A percentile compares a stretch with the other conserved stretches of the same genome.
phyloP scores from a whole-genome alignment of 768 basidiomycete species.

The Suillus brevipes region DNA sequence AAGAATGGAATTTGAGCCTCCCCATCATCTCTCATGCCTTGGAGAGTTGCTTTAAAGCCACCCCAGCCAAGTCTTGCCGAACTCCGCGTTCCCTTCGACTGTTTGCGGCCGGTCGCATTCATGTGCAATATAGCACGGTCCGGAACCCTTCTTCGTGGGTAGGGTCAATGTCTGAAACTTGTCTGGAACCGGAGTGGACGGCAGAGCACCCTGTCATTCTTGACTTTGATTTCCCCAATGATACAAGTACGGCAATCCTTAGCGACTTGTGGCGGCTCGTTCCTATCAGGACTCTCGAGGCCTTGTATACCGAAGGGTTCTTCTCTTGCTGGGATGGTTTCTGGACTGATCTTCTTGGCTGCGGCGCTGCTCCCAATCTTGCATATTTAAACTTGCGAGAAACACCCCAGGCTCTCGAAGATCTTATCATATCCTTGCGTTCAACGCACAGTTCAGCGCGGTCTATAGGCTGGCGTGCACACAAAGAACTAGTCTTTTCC shows the following conservation, averaged over 20 bases:
- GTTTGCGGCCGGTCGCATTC: not conserved
- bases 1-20: not conserved
- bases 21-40: not conserved
- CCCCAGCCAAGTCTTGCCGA: not conserved
- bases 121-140: not conserved
- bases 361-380: not conserved
- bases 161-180: not conserved
- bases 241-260: not conserved
- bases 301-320: not conserved
- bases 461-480: not conserved
- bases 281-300: not conserved
- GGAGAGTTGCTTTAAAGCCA: not conserved
- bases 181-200: not conserved
- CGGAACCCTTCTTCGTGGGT: not conserved
- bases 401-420: not conserved
- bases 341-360: not conserved
- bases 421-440: not conserved
- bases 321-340: not conserved
- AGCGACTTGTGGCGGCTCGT: not conserved
- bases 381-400: not conserved
- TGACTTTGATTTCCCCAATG: not conserved
- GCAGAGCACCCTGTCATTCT: not conserved
- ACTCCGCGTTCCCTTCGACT: not conserved
- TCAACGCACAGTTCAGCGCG: not conserved
- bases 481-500: not conserved